phyloP scores from a whole-genome alignment of 106 monocot species.

The Narthecium ossifragum region DNA sequence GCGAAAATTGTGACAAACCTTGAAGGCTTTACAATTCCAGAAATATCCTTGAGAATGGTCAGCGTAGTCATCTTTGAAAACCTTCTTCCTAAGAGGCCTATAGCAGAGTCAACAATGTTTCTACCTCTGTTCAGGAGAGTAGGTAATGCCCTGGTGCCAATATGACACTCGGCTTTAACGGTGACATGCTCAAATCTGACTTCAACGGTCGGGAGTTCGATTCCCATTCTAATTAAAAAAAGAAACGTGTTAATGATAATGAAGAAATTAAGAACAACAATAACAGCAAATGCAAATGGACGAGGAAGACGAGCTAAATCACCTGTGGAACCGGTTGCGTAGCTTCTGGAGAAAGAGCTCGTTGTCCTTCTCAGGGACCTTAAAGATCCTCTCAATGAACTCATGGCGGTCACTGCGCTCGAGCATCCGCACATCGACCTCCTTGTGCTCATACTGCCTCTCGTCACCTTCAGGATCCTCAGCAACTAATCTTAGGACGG shows the following conservation, averaged over 20 bases:
- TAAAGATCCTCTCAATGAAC: slow-evolving; percentile 61
- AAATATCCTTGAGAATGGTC: slow-evolving; percentile 48
- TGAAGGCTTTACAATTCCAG: slow-evolving; percentile 51
- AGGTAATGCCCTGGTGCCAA: slow-evolving; percentile 58
- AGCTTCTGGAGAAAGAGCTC: slow-evolving; percentile 51
- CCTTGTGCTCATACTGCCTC: slow-evolving; percentile 10
- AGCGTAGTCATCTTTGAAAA: slow-evolving; percentile 29
- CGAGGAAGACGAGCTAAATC: not conserved
- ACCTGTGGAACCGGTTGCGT: slow-evolving; percentile 53
- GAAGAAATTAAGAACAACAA: not conserved
- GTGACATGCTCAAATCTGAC: slow-evolving; percentile 48
- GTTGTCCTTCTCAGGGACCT: slow-evolving; percentile 64
- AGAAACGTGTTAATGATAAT: too few relatives aligned
- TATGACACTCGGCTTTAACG: slow-evolving; percentile 46
- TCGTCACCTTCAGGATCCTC: not conserved
- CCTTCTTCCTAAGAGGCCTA: slow-evolving; percentile 27
- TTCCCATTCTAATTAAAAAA: slow-evolving; percentile 29
- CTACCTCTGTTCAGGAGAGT: slow-evolving; percentile 33
- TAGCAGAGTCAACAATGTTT: slow-evolving; percentile 31
- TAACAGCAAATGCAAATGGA: not conserved
- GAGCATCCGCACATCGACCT: slow-evolving; percentile 53
- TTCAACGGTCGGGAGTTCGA: slow-evolving; percentile 55
- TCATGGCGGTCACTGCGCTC: slow-evolving; percentile 38
- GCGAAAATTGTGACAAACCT: too few relatives aligned
- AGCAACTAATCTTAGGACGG: not conserved